These are phyloP conservation scores for Epichloe sp. DNA, from an alignment of 2,329 filamentous ascomycete species.

Conservation along the genomic window DNA sequence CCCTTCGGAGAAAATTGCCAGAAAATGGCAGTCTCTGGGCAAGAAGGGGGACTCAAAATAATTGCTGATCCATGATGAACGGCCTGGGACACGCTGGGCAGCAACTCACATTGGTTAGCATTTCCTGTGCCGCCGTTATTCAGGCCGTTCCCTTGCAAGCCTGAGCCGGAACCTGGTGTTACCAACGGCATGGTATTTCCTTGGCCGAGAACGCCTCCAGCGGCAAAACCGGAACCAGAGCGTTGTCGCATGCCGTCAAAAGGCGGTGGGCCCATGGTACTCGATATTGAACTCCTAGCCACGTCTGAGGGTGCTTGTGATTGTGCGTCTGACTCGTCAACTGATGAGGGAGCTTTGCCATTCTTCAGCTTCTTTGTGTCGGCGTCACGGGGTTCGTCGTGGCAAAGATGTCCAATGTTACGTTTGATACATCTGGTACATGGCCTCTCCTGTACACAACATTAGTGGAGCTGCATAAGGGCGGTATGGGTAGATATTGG, in stretches of 20 bases:
- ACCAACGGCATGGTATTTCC: conserved; percentile 51
- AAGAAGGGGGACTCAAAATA: background rate
- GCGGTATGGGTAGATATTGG: conserved; percentile 1
- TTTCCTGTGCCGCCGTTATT: conserved; percentile 38
- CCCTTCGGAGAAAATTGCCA: background rate
- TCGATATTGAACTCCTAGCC: conserved; percentile 40
- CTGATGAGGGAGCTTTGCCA: conserved; percentile 25
- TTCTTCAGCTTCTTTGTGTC: conserved; percentile 68
- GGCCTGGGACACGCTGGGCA: conserved; percentile 4
- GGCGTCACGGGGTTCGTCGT: conserved; percentile 87
- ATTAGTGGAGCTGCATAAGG: conserved; percentile 14
- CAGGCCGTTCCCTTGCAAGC: conserved; percentile 47
- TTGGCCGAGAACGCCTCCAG: conserved; percentile 32
- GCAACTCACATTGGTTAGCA: conserved; percentile 55
- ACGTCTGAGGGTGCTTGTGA: conserved; percentile 29
- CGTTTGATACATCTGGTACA: conserved; percentile 97
- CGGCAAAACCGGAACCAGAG: conserved; percentile 28
- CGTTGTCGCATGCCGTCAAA: conserved; percentile 21
- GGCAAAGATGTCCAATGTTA: conserved; percentile 95
- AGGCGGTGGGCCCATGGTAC: conserved; percentile 41
- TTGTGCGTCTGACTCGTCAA: conserved; percentile 47
- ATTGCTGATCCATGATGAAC: background rate
- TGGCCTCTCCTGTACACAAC: conserved; percentile 61
- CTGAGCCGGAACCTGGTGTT: conserved; percentile 56
- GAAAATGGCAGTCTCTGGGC: too few species aligned